These are phyloP conservation scores for Claviceps sp. DNA, from an alignment of 2,329 filamentous ascomycete genomes.

Conservation along the genomic window DNA sequence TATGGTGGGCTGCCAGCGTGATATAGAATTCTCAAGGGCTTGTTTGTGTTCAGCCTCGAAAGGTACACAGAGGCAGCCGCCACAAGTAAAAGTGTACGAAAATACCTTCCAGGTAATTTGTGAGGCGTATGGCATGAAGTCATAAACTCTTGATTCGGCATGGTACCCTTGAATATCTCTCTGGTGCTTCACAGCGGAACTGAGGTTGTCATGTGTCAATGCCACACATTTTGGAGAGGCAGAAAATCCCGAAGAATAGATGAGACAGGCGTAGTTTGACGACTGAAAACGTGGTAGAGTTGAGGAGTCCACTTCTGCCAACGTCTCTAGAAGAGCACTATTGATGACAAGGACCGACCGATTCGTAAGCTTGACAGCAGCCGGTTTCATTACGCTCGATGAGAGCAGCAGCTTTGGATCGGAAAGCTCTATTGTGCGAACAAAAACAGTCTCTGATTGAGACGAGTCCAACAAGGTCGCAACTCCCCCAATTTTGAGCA, in stretches of 20 bases:
- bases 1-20: background rate
- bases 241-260: background rate
- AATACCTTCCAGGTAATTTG: background rate
- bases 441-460: background rate
- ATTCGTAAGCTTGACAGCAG: background rate
- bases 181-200: conserved; percentile 2
- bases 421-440: background rate
- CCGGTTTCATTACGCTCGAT: background rate
- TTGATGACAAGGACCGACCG: background rate
- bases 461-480: conserved; percentile 8
- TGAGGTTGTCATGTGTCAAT: conserved; percentile 1
- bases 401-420: background rate
- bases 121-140: conserved; percentile 3
- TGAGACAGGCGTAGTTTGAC: background rate
- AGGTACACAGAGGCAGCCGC: conserved; percentile 1
- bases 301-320: background rate
- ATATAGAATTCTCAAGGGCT: background rate
- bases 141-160: conserved; percentile 4
- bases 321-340: background rate
- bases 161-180: conserved; percentile 1
- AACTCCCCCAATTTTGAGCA: conserved; percentile 15
- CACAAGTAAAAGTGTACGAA: background rate
- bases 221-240: background rate
- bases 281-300: background rate
- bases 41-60: background rate